Conservation (phyloP, 768 basidiomycete species). For the Phanerochaete sordida region DNA sequence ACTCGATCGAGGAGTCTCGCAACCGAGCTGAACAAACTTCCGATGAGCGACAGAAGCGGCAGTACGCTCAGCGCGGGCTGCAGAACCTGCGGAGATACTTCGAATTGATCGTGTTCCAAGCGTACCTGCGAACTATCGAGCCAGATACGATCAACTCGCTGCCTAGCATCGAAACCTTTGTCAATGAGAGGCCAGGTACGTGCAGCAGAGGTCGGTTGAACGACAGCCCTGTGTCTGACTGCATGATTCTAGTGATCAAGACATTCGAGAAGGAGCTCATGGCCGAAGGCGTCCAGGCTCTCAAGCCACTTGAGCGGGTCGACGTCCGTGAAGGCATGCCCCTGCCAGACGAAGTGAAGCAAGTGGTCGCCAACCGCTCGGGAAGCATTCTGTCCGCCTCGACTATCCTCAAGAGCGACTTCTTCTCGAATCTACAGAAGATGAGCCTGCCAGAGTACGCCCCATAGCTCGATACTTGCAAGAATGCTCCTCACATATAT, state of each 20-base stretch:
- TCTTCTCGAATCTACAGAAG: slow-evolving; percentile 93
- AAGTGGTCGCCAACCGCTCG: slow-evolving; percentile 78
- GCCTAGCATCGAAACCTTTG: slow-evolving; percentile 77
- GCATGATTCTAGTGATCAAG: slow-evolving; percentile 66
- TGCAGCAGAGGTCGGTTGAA: slow-evolving; percentile 37
- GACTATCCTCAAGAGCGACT: slow-evolving; percentile 93
- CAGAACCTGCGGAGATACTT: slow-evolving; percentile 85
- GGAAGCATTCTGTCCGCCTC: slow-evolving; percentile 87
- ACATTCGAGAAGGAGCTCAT: slow-evolving; percentile 92
- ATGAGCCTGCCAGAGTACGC: slow-evolving; percentile 91
- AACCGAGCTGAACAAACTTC: slow-evolving; percentile 72
- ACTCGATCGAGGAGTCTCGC: slow-evolving; percentile 83
- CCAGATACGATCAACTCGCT: slow-evolving; percentile 77
- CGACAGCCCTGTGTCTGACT: slow-evolving; percentile 27
- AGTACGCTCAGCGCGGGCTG: slow-evolving; percentile 69
- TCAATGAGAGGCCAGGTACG: slow-evolving; percentile 82
- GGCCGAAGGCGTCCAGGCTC: slow-evolving; percentile 68
- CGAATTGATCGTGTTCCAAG: slow-evolving; percentile 83
- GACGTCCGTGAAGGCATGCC: slow-evolving; percentile 66
- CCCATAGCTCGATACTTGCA: not conserved
- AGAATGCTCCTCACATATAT: not conserved
- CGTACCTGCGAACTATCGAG: slow-evolving; percentile 77
- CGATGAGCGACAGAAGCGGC: slow-evolving; percentile 66
- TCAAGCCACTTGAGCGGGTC: slow-evolving; percentile 79
- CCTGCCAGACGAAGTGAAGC: slow-evolving; percentile 87